A percentile compares a stretch with the other conserved stretches of the same genome.
These are phyloP conservation scores for Trypanosoma cruzi DNA, from an alignment of 208 protist species.

Conservation along the genomic window DNA sequence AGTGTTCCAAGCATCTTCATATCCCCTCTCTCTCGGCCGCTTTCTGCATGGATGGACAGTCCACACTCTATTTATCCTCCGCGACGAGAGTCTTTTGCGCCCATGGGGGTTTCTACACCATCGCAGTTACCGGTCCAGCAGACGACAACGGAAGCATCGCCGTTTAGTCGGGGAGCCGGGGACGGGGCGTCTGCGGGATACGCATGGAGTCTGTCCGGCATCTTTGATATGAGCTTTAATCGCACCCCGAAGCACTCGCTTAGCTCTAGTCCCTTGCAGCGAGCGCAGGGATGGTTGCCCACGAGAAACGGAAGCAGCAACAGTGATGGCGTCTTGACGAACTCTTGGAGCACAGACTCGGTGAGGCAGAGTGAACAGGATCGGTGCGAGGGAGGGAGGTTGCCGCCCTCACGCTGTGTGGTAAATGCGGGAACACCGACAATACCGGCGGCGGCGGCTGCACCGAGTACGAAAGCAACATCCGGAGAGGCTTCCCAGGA, in stretches of 20 bases:
- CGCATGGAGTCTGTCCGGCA: not conserved
- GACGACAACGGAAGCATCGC: not conserved
- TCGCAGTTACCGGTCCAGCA: not conserved
- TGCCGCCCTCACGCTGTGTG: not conserved
- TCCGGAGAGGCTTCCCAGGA: not conserved
- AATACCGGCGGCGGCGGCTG: not conserved
- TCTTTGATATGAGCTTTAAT: not conserved
- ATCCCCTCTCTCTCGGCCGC: slow-evolving; percentile 45
- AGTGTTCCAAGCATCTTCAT: slow-evolving; percentile 39
- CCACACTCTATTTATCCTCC: slow-evolving; percentile 22
- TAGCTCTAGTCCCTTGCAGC: not conserved
- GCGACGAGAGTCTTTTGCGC: slow-evolving; percentile 21
- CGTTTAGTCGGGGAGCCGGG: not conserved
- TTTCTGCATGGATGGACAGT: slow-evolving; percentile 27
- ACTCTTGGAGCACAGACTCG: slow-evolving; percentile 1
- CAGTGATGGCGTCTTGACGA: slow-evolving; percentile 5
- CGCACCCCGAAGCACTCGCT: not conserved
- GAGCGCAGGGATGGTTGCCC: not conserved
- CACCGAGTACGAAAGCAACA: not conserved
- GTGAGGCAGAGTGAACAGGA: not conserved
- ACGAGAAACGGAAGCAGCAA: not conserved
- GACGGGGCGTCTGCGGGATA: not conserved
- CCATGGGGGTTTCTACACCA: not conserved
- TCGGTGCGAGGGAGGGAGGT: not conserved
- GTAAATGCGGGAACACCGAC: not conserved